Evolutionary conservation across 75 land plant species (phyloP).

Genomic region (Isoetes taiwanensis): DNA sequence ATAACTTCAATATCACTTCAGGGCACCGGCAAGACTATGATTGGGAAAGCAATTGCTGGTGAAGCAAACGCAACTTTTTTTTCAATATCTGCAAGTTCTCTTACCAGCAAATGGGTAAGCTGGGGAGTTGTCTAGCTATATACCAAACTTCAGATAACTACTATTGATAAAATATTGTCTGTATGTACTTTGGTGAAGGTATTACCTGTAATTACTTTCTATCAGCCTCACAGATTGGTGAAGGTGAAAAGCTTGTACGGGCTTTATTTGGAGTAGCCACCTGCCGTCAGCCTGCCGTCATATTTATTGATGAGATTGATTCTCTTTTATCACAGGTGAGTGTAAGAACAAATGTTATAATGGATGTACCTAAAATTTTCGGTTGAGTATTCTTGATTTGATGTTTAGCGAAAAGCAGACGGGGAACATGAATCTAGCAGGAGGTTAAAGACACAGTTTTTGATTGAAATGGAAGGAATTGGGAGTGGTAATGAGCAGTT

Average conservation of each 20-base stretch:
- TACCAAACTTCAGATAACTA: too few species aligned
- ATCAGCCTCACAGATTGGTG: conserved; percentile 57
- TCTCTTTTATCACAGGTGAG: conserved; percentile 90
- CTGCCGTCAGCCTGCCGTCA: conserved; percentile 98
- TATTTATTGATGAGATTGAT: conserved; percentile 99
- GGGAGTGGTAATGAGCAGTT: conserved; percentile 92
- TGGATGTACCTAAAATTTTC: not conserved
- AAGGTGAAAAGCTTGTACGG: conserved; percentile 96
- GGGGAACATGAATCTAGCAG: conserved; percentile 99
- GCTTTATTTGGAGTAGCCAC: conserved; percentile 98
- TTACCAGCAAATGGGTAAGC: conserved; percentile 98
- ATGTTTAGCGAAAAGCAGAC: conserved; percentile 85
- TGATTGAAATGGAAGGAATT: conserved; percentile 99
- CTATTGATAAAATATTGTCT: too few species aligned
- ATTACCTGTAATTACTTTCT: not conserved
- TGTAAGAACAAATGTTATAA: not conserved
- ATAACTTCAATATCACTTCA: conserved; percentile 13
- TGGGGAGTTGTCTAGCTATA: not conserved
- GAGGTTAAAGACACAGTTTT: conserved; percentile 87
- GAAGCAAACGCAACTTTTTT: conserved; percentile 99
- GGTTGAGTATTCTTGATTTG: not conserved
- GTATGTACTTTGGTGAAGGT: not conserved
- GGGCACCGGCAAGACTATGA: conserved; percentile 99
- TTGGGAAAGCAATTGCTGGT: conserved; percentile 99
- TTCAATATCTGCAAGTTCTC: conserved; percentile 97